Conservation (phyloP, 768 basidiomycete species). For the Auricularia heimuer region DNA sequence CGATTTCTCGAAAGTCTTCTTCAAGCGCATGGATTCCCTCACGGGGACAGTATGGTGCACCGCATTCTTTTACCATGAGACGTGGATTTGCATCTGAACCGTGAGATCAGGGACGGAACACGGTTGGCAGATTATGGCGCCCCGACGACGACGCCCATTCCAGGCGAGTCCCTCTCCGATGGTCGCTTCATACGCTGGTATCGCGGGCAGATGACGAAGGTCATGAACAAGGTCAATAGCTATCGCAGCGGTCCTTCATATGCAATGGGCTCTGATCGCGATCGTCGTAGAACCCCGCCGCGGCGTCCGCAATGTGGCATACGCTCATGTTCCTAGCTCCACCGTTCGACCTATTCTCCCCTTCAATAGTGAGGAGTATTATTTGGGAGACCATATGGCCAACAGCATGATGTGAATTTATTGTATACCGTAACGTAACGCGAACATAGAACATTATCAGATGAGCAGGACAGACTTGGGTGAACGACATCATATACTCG, state of each 20-base stretch:
- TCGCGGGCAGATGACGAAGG: not conserved
- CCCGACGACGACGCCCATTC: not conserved
- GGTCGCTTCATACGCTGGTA: not conserved
- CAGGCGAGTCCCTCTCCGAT: not conserved
- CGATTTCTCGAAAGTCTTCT: not conserved
- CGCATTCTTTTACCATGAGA: too few species aligned
- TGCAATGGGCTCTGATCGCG: not conserved
- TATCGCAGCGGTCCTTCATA: too few species aligned
- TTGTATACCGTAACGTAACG: too few species aligned
- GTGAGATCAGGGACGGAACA: not conserved
- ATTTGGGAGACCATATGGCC: constrained; percentile 6
- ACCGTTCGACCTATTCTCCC: constrained; percentile 13
- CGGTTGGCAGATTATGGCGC: not conserved
- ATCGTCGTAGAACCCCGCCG: constrained; percentile 11
- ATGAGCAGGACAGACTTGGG: too few species aligned
- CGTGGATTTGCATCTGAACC: too few species aligned
- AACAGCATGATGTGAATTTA: too few species aligned
- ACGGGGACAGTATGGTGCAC: not conserved
- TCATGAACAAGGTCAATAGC: not conserved
- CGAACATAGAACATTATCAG: too few species aligned
- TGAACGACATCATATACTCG: too few species aligned
- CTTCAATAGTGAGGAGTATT: constrained; percentile 13
- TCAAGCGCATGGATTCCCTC: not conserved
- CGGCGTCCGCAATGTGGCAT: constrained; percentile 9
- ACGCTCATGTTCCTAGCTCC: constrained; percentile 9